Evolutionary conservation across 2,329 filamentous ascomycete genomes (phyloP), one percentile per base, ranked within the genome.

Genomic region (Thelonectria rubi): DNA sequence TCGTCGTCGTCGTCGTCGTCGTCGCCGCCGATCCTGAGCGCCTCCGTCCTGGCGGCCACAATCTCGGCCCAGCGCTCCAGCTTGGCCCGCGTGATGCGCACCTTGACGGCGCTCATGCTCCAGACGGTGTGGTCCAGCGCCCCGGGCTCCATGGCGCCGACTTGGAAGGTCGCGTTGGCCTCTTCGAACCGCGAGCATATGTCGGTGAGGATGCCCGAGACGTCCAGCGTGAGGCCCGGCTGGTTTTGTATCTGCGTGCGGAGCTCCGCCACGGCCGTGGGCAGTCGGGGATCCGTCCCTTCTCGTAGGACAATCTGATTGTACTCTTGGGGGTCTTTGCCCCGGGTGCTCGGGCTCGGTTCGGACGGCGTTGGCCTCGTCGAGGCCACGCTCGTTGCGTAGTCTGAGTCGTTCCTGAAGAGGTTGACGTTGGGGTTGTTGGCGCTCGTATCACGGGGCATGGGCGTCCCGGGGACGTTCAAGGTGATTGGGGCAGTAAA

Each of bases 61-160:
- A 81, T 74, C 50, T 84, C 81, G 0, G 80, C 77, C 79, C 80
- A 84, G 15, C 77, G 75, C 52, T 82, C 80, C 0, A 85, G 64
- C 62, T 83, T 84, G 3, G 78, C 73, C 7, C 77, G 78, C 0
- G 80, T 80, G 34, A 84, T 79, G 18, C 77, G 75, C 1, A 85
- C 72, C 46, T 84, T 84, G 39, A 79, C 76, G 0, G 82, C 79
- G 0, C 79, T 80, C 63, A 84, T 72, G 6, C 80, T 80, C 82
- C 82, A 85, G 0, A 83, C 67, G 48, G 81, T 82, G 53, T 79
- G 79, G 11, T 81, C 77, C 55, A 75, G 75, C 0, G 68, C 69
- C n/a, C 71, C 77, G 0, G 70, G 62, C 7, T 79, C 75, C 0
- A 72, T 65, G 2, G 75, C 72, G 0, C 69, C 66, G 2, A 72